Evolutionary conservation across 2,329 filamentous ascomycete species (phyloP), one percentile per base, ranked within the genome.

Genomic region (Aureobasidium sp.): DNA sequence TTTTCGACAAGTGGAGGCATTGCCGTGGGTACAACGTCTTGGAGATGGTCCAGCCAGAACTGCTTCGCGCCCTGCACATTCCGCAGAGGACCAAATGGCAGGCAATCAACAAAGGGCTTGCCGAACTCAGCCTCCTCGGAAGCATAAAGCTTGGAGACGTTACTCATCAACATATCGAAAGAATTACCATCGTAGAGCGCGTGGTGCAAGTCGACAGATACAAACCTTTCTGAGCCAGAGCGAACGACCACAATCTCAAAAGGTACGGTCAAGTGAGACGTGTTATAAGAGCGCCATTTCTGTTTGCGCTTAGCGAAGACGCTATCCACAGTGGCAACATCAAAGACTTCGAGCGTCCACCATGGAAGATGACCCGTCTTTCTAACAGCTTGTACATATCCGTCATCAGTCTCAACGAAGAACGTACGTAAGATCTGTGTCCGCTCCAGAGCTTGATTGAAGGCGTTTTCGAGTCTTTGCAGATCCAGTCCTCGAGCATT

Each of bases 111-210:
- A 68, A 94, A 96, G 0, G 77, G 70, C 0, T 84, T 84, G 0
- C 77, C 78, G 8, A 71, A 68, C 0, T 70, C 67, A 41, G 63
- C 68, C 8, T 50, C 20, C 2, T 65, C 44, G 0, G 69, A 69
- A 17, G 69, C 66, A 67, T 90, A 90, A 5, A 79, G 75, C 3
- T 75, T 68, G 32, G 77, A 74, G 2, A 95, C 78, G 23, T 80
- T 74, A 3, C 82, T 71, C 23, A 96, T 79, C 42, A 96, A 79
- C 27, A 90, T 72, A 1, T 82, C 80, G 42, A 96, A 81, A 64
- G 91, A 93, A 66, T 83, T 87, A 1, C 91, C 92, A 73, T 97
- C 92, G 68, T 97, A 97, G 0, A 96, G 73, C 0, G 84, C 91
- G 71, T 97, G 92, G 74, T 96, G 96, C 0, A 95, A 86, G 50